Percentiles rank a stretch among this genome's conserved stretches.
Conservation (phyloP, 805 yeast genomes). For the Huiozyma naganishii region DNA sequence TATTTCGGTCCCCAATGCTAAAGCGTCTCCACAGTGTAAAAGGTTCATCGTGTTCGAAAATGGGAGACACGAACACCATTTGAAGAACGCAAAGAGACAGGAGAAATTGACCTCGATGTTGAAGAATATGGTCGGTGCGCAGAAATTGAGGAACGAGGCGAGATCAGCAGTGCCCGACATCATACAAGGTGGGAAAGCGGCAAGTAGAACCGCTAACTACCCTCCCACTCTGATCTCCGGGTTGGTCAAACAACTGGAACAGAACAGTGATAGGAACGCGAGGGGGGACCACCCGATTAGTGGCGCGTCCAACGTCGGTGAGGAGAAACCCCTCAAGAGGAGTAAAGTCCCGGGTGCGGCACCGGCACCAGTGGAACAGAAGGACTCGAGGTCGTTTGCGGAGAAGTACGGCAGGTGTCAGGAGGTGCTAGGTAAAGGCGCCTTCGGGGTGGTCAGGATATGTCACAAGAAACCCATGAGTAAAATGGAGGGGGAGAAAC, state of each 20-base stretch:
- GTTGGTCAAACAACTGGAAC: slow-evolving; percentile 44
- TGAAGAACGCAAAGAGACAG: slow-evolving; percentile 66
- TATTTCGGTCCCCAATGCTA: neutral
- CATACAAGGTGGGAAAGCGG: slow-evolving; percentile 25
- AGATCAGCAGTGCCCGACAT: slow-evolving; percentile 65
- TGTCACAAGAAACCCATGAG: slow-evolving; percentile 52
- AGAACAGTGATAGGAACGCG: neutral
- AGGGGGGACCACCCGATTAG: slow-evolving; percentile 9
- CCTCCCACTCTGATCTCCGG: slow-evolving; percentile 71
- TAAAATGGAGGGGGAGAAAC: slow-evolving; percentile 28
- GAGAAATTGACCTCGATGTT: slow-evolving; percentile 67
- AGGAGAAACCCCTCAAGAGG: slow-evolving; percentile 8
- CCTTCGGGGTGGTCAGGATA: slow-evolving; percentile 87
- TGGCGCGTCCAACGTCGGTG: slow-evolving; percentile 26
- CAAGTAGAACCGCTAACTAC: slow-evolving; percentile 13
- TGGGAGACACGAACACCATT: slow-evolving; percentile 72
- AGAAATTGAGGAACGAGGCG: slow-evolving; percentile 59
- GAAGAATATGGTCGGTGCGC: slow-evolving; percentile 66
- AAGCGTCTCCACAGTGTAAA: slow-evolving; percentile 1
- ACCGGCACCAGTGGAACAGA: neutral
- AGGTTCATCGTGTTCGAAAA: slow-evolving; percentile 50
- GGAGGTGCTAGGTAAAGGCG: slow-evolving; percentile 87
- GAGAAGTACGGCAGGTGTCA: slow-evolving; percentile 92
- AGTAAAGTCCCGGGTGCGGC: neutral
- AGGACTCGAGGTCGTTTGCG: slow-evolving; percentile 34